Conservation (phyloP, 2,329 filamentous ascomycete genomes). For the Colletotrichum tofieldiae region DNA sequence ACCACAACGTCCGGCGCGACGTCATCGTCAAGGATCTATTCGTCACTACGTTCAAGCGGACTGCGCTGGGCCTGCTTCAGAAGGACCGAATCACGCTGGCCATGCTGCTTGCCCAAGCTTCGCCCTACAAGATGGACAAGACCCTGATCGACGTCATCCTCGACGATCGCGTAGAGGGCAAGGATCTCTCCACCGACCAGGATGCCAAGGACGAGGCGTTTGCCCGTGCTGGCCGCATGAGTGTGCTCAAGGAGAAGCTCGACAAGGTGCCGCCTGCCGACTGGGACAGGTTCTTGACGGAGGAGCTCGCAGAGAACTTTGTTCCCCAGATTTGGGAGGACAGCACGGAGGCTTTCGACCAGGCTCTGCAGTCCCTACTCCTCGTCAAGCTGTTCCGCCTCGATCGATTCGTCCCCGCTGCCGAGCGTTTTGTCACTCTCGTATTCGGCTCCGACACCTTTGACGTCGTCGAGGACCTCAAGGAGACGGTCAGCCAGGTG, state of each 20-base stretch:
- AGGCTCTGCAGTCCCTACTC: conserved; percentile 85
- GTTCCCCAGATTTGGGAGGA: conserved; percentile 85
- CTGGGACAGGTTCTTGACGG: conserved; percentile 87
- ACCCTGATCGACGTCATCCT: conserved; percentile 88
- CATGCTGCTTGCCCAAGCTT: conserved; percentile 94
- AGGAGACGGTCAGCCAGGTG: conserved; percentile 87
- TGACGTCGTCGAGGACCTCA: conserved; percentile 88
- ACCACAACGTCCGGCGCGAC: conserved; percentile 86
- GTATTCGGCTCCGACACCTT: conserved; percentile 90
- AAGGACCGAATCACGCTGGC: conserved; percentile 95
- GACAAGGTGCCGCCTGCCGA: conserved; percentile 72
- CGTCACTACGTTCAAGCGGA: conserved; percentile 91
- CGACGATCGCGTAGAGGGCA: conserved; percentile 81
- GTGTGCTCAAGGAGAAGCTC: conserved; percentile 81
- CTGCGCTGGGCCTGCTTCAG: conserved; percentile 92
- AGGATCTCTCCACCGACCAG: conserved; percentile 81
- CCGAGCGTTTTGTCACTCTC: conserved; percentile 88
- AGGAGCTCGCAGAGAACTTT: conserved; percentile 88
- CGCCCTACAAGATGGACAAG: conserved; percentile 97
- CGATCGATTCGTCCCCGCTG: conserved; percentile 93
- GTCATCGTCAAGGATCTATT: conserved; percentile 94
- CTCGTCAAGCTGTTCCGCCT: conserved; percentile 96
- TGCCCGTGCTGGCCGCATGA: conserved; percentile 76
- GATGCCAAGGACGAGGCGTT: conserved; percentile 79
- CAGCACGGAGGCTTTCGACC: conserved; percentile 76